A percentile compares a stretch with the other conserved stretches of the same genome.
These are phyloP conservation scores for Vitis rupestris DNA, from an alignment of 164 flowering plant species.

Conservation along the genomic window DNA sequence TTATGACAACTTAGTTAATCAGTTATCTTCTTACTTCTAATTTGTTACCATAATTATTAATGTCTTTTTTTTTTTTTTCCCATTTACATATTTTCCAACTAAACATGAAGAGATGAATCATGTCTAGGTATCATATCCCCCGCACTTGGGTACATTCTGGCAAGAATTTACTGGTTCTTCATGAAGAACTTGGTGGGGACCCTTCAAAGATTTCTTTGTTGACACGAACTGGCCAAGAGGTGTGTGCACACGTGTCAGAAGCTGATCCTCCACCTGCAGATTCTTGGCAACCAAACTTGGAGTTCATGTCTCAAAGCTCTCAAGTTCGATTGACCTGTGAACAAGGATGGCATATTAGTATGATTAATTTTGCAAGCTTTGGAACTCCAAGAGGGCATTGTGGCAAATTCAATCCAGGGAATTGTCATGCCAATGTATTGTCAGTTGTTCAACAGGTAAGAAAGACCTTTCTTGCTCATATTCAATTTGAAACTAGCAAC, in stretches of 20 bases:
- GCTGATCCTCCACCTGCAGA: conserved; percentile 48
- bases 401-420: conserved; percentile 42
- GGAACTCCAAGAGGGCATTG: conserved; percentile 60
- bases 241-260: conserved; percentile 50
- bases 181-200: conserved; percentile 68
- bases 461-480: conserved; percentile 4
- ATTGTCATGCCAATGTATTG: conserved; percentile 38
- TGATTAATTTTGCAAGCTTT: conserved; percentile 57
- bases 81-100: background rate
- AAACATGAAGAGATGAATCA: background rate
- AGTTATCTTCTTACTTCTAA: background rate
- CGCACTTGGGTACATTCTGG: conserved; percentile 60
- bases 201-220: conserved; percentile 50
- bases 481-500: too few relatives aligned
- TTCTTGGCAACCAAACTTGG: conserved; percentile 33
- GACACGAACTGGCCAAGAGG: conserved; percentile 33
- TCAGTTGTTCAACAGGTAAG: conserved; percentile 39
- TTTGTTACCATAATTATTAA: background rate
- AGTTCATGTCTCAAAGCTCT: conserved; percentile 25
- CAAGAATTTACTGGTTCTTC: conserved; percentile 52
- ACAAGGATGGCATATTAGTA: conserved; percentile 40
- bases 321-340: conserved; percentile 46
- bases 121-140: conserved; percentile 62
- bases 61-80: background rate
- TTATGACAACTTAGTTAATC: too few relatives aligned